Evolutionary conservation across 2,329 filamentous ascomycete species (phyloP).

Genomic region (Mycogone perniciosa): DNA sequence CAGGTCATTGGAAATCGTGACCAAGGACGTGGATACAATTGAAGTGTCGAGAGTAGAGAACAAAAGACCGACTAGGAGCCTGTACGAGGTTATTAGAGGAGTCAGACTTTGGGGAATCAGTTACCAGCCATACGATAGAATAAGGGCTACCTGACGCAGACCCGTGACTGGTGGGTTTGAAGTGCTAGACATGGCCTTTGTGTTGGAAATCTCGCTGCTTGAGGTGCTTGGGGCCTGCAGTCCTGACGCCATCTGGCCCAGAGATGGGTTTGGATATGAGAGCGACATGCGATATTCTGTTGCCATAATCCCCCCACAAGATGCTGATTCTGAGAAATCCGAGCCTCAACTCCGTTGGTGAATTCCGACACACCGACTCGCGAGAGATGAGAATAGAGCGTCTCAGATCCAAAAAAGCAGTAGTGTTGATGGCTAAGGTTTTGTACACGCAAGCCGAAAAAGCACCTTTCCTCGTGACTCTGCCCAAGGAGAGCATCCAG

Average conservation of each 20-base stretch:
- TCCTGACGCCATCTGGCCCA: conserved; percentile 24
- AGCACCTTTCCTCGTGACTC: neutral
- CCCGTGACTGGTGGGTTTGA: neutral
- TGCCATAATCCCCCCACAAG: conserved; percentile 16
- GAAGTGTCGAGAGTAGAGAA: conserved; percentile 53
- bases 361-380: neutral
- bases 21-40: conserved; percentile 51
- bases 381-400: too few species aligned
- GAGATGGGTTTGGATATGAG: conserved; percentile 28
- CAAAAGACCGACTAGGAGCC: conserved; percentile 46
- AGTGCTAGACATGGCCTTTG: neutral
- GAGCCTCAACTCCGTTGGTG: neutral
- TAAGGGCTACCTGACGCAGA: conserved; percentile 10
- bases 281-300: conserved; percentile 25
- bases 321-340: neutral
- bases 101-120: neutral
- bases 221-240: conserved; percentile 2
- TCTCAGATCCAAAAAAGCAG: neutral
- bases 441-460: neutral
- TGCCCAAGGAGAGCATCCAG: neutral
- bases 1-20: conserved; percentile 49
- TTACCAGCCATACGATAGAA: conserved; percentile 14
- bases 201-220: neutral
- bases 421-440: neutral
- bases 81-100: conserved; percentile 18